Base-by-base conservation (phyloP, 1,284 basidiomycete genomes). In the Fomitiporia mediterranea region DNA sequence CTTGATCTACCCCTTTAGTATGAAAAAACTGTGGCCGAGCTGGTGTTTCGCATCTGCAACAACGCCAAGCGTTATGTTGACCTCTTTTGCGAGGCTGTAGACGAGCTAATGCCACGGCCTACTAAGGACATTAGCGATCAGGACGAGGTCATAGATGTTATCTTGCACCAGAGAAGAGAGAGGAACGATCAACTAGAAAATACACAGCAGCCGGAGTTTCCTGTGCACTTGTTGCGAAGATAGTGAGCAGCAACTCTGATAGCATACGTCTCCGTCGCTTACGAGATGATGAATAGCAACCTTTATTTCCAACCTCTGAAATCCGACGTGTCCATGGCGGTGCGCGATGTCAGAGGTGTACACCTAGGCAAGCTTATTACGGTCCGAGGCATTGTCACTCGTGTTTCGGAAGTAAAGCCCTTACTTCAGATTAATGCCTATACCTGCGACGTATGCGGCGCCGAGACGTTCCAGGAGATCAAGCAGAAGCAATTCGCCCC, bases 391-490 rank as follows among this genome's bases (percentile, higher is more conserved):
- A 98, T 99, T 65, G 94, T 99, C 51, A 99, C 95, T 17, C 92
- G 97, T 55, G 94, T 99, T 2, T 97, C 94, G 6, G 97, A 99
- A 77, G 97, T 99, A 68, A 99, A 99, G 68, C 97, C 97, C 7
- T 85, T 98, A 32, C 82, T 99, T 11, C 87, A 93, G 63, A 95
- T 99, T 68, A 98, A 98, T 71, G 97, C 96, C 28, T 99, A 98
- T 71, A 97, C 97, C 0, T 99, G 97, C 74, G 97, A 99, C 69
- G 86, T 92, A 51, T 99, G 97, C 69, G 97, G 97, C 47, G 92
- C 92, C 50, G 97, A 99, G 71, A 96, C 96, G 35, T 99, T 99
- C 78, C 94, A 99, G 70, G 94, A 99, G 66, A 94, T 99, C 58
- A 88, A 88, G n/a, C 86, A 86, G 66, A 93, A 95, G 68, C 86